phyloP scores from a whole-genome alignment of 257 asterid genomes.

The Lycium barbarum region DNA sequence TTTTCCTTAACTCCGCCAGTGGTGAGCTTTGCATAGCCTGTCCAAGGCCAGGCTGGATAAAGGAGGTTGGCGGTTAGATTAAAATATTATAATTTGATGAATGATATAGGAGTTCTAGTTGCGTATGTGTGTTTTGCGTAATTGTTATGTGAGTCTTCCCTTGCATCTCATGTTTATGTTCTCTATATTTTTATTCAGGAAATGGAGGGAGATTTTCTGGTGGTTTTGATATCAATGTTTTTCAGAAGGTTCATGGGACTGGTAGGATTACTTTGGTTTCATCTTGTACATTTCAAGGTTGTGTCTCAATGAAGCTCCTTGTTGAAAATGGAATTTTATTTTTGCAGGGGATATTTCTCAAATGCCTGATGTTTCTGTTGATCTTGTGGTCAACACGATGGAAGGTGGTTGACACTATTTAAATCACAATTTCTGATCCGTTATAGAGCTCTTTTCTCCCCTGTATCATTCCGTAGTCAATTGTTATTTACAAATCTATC shows the following conservation, averaged over 20 bases:
- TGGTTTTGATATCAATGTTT: slow-evolving; percentile 93
- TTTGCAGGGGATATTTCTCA: slow-evolving; percentile 75
- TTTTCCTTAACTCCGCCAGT: neutral
- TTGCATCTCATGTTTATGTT: slow-evolving; percentile 26
- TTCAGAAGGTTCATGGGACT: slow-evolving; percentile 66
- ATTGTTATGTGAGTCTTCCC: neutral
- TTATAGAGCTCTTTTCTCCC: neutral
- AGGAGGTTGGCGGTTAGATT: neutral
- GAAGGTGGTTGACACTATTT: slow-evolving; percentile 63
- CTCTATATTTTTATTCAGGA: slow-evolving; percentile 55
- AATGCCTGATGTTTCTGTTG: slow-evolving; percentile 73
- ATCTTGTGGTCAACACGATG: slow-evolving; percentile 58
- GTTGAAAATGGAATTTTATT: slow-evolving; percentile 30
- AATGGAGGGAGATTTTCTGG: slow-evolving; percentile 82
- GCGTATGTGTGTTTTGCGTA: neutral
- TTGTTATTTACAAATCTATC: neutral
- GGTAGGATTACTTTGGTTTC: slow-evolving; percentile 49
- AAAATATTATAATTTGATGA: neutral
- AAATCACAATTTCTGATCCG: neutral
- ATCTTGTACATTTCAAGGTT: neutral
- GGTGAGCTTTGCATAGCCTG: neutral
- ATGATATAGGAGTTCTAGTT: neutral
- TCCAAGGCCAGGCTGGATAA: neutral
- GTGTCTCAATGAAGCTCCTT: slow-evolving; percentile 22
- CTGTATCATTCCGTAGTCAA: slow-evolving; percentile 2